Conservation (phyloP, 345 rosid species). For the Camelina hispida region DNA sequence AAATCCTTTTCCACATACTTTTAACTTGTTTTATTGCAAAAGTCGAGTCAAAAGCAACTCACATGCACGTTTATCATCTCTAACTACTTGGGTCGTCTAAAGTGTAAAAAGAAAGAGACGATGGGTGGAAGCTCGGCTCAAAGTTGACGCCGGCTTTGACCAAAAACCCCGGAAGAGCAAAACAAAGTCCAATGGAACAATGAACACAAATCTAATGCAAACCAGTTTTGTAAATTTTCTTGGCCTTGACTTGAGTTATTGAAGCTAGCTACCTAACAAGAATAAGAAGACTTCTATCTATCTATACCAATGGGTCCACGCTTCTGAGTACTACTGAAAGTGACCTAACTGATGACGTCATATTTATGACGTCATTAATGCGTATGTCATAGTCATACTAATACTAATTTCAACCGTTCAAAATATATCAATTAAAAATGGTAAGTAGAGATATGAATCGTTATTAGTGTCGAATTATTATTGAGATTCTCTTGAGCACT, state of each 20-base stretch:
- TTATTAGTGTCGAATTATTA: background rate
- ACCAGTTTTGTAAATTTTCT: background rate
- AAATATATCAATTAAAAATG: background rate
- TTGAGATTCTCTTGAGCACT: constrained; percentile 10
- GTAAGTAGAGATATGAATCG: background rate
- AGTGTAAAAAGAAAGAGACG: constrained; percentile 22
- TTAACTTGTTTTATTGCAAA: background rate
- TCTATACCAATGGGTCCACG: background rate
- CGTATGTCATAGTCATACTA: constrained; percentile 2
- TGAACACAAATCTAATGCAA: constrained; percentile 3
- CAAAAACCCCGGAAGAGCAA: background rate
- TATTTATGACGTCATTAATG: background rate
- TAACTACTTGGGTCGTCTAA: background rate
- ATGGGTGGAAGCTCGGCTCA: background rate
- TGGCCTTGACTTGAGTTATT: background rate
- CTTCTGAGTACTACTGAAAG: constrained; percentile 3
- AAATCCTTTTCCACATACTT: background rate
- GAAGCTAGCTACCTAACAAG: background rate
- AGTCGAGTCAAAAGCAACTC: constrained; percentile 26
- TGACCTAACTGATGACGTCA: constrained; percentile 35
- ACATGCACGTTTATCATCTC: constrained; percentile 18
- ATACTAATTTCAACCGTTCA: background rate
- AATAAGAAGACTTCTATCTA: background rate
- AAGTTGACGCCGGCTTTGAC: constrained; percentile 33
- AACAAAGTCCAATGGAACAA: background rate